Conservation (phyloP, 768 basidiomycete species). For the Russula sp. region DNA sequence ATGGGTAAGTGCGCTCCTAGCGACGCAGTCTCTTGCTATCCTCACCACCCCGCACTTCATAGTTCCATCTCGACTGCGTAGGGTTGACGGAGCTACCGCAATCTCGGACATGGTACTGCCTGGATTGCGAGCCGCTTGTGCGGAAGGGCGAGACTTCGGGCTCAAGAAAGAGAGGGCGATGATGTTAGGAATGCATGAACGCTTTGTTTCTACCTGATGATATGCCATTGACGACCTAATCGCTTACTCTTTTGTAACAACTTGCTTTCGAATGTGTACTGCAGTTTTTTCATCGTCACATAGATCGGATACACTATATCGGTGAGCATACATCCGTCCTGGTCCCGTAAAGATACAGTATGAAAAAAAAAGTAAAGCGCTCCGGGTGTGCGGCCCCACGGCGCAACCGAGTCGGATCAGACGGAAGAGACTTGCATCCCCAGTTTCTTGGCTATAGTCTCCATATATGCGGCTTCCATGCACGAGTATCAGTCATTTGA, state of each 20-base stretch:
- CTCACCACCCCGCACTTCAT: background rate
- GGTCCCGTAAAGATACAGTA: background rate
- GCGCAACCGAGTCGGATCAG: background rate
- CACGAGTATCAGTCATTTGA: background rate
- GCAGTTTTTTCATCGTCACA: background rate
- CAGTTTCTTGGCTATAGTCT: constrained; percentile 76
- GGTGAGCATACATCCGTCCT: background rate
- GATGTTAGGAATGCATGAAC: constrained; percentile 25
- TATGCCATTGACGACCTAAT: background rate
- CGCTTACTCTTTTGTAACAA: background rate
- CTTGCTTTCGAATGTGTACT: constrained; percentile 6
- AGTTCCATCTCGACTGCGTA: constrained; percentile 76
- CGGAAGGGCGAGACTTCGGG: constrained; percentile 35
- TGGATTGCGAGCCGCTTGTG: constrained; percentile 47
- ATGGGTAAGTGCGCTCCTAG: constrained; percentile 59
- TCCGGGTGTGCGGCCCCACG: background rate
- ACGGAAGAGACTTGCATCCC: constrained; percentile 47
- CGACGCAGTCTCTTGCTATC: constrained; percentile 21
- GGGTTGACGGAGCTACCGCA: constrained; percentile 57
- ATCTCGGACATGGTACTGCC: constrained; percentile 64
- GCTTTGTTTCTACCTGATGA: background rate
- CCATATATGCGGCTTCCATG: constrained; percentile 75
- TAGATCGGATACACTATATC: background rate
- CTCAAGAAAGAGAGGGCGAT: constrained; percentile 37
- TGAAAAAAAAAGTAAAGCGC: background rate